phyloP scores from a whole-genome alignment of 441 rosid species.

The Kokia cookei region DNA sequence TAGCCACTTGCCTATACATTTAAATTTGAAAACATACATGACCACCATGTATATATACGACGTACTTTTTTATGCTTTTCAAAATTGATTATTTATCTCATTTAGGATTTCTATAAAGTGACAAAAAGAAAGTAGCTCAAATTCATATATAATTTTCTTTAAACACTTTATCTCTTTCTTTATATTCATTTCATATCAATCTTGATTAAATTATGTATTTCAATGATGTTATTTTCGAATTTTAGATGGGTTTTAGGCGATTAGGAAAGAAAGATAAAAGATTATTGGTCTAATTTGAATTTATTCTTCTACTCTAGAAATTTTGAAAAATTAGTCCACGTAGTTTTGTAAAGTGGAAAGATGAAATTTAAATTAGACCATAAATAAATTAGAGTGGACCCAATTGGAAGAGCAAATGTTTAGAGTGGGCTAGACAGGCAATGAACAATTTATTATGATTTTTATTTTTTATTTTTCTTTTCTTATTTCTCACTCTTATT shows the following conservation, averaged over 20 bases:
- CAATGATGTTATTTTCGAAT: neutral
- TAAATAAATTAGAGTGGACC: constrained; percentile 17
- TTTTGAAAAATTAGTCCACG: too few relatives aligned
- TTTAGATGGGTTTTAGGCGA: neutral
- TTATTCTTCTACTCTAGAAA: too few relatives aligned
- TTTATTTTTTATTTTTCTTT: neutral
- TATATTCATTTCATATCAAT: neutral
- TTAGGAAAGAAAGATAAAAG: neutral
- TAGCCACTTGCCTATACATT: neutral
- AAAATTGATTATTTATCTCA: neutral
- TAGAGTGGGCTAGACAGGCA: constrained; percentile 28
- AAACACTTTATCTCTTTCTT: neutral
- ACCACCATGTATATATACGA: neutral
- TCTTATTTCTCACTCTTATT: constrained; percentile 4
- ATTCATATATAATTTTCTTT: neutral
- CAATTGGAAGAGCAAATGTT: constrained; percentile 29
- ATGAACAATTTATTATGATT: constrained; percentile 6
- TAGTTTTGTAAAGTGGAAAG: too few relatives aligned
- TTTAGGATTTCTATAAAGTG: neutral
- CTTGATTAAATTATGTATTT: neutral
- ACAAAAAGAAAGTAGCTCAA: neutral
- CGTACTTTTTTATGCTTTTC: neutral
- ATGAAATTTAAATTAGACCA: neutral
- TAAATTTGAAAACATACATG: neutral
- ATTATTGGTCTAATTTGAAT: too few relatives aligned